phyloP scores from a whole-genome alignment of 441 rosid genomes.

The Populus trichocarpa region DNA sequence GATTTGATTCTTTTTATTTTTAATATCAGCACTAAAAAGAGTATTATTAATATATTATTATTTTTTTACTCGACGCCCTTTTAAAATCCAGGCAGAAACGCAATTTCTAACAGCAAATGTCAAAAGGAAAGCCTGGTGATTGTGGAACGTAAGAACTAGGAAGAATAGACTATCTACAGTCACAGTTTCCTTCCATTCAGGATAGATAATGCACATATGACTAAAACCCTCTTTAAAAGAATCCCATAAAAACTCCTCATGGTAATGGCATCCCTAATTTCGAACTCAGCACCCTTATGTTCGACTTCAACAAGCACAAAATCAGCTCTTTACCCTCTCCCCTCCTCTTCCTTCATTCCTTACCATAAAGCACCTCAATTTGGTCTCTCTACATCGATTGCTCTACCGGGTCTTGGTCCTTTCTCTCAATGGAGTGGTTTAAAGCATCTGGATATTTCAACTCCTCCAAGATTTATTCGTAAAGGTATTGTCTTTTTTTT shows the following conservation, averaged over 20 bases:
- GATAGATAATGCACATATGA: background rate
- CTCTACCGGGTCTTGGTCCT: slow-evolving; percentile 38
- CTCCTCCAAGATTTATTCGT: slow-evolving; percentile 33
- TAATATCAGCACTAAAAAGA: no score
- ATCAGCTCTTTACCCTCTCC: slow-evolving; percentile 18
- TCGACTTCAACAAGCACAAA: slow-evolving; percentile 33
- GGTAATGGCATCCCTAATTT: slow-evolving; percentile 49
- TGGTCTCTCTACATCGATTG: slow-evolving; percentile 26
- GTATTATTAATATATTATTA: no score
- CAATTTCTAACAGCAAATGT: background rate
- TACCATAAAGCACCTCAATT: slow-evolving; percentile 25
- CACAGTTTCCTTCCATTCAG: background rate
- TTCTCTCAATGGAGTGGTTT: slow-evolving; percentile 60
- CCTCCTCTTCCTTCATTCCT: slow-evolving; percentile 26
- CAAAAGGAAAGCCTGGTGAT: background rate
- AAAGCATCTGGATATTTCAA: slow-evolving; percentile 58
- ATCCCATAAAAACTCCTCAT: background rate
- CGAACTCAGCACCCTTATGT: slow-evolving; percentile 25
- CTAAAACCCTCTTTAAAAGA: background rate
- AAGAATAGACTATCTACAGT: background rate
- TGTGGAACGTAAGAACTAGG: background rate
- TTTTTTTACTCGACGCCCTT: no score
- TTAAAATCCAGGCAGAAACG: no score
- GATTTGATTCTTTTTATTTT: no score
- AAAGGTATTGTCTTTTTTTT: slow-evolving; percentile 29